Conservation (phyloP, 192 early-diverging fungal species). For the Backusella australiensis region DNA sequence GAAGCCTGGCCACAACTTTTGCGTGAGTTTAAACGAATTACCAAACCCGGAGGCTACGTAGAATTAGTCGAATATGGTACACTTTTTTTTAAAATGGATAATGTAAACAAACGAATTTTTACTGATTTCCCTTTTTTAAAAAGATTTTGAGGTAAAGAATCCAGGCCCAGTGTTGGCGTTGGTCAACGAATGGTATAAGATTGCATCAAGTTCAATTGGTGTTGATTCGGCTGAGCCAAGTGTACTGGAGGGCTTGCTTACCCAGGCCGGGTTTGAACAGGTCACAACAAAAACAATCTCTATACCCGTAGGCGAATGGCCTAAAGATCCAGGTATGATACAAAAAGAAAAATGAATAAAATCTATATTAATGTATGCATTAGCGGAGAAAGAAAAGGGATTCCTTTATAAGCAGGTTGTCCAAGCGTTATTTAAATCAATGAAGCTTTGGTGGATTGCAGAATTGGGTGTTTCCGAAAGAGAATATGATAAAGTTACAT, state of each 20-base stretch:
- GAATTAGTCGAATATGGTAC: conserved; percentile 46
- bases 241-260: neutral
- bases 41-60: conserved; percentile 48
- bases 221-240: neutral
- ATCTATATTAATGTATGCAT: neutral
- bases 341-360: neutral
- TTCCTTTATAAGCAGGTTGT: conserved; percentile 33
- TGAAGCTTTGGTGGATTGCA: conserved; percentile 29
- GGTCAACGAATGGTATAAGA: conserved; percentile 27
- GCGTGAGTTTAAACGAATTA: conserved; percentile 38
- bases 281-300: conserved; percentile 4
- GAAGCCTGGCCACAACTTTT: conserved; percentile 25
- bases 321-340: conserved; percentile 22
- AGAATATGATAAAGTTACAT: conserved; percentile 24
- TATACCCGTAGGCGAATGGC: conserved; percentile 40
- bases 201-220: neutral
- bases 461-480: conserved; percentile 22
- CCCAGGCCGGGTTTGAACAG: conserved; percentile 17
- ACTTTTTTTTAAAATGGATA: neutral
- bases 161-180: conserved; percentile 28
- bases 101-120: neutral
- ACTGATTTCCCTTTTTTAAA: neutral
- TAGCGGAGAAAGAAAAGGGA: conserved; percentile 28
- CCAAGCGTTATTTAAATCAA: conserved; percentile 29
- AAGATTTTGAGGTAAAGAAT: neutral